Percentiles rank a stretch among this genome's conserved stretches.
Evolutionary conservation across 129 eudicot species (phyloP).

Genomic region (Chrysanthemum makinoi): DNA sequence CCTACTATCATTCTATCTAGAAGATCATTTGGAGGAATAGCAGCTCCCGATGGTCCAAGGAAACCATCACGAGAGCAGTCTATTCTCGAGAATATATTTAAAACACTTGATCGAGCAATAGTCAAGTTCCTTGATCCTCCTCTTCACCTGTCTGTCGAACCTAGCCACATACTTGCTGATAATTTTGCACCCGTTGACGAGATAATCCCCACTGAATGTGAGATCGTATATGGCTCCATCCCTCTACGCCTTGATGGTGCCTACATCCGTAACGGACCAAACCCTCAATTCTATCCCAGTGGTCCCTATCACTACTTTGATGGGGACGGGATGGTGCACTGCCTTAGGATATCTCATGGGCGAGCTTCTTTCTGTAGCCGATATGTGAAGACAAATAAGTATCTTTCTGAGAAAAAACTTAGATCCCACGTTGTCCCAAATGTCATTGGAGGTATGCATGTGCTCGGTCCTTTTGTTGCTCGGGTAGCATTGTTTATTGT

Average conservation of each 20-base stretch:
- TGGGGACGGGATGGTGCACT: conserved; percentile 72
- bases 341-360: conserved; percentile 39
- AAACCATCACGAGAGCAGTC: neutral
- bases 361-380: conserved; percentile 64
- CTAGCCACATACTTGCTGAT: conserved; percentile 10
- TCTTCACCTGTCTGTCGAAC: conserved; percentile 20
- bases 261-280: conserved; percentile 69
- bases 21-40: too few relatives aligned
- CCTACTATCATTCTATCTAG: too few relatives aligned
- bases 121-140: conserved; percentile 21
- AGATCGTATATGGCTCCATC: conserved; percentile 12
- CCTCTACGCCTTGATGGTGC: conserved; percentile 41
- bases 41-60: neutral
- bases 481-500: conserved; percentile 14
- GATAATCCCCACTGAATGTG: conserved; percentile 21
- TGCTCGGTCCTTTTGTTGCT: neutral
- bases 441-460: conserved; percentile 36
- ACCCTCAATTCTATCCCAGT: conserved; percentile 56
- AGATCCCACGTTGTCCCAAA: conserved; percentile 41
- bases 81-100: conserved; percentile 1
- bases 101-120: conserved; percentile 1
- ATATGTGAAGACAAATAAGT: conserved; percentile 53
- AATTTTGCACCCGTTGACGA: conserved; percentile 26
- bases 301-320: conserved; percentile 70
- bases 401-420: conserved; percentile 6